Evolutionary conservation across 1,284 basidiomycete species (phyloP).

Genomic region (Trichosporon inkin): DNA sequence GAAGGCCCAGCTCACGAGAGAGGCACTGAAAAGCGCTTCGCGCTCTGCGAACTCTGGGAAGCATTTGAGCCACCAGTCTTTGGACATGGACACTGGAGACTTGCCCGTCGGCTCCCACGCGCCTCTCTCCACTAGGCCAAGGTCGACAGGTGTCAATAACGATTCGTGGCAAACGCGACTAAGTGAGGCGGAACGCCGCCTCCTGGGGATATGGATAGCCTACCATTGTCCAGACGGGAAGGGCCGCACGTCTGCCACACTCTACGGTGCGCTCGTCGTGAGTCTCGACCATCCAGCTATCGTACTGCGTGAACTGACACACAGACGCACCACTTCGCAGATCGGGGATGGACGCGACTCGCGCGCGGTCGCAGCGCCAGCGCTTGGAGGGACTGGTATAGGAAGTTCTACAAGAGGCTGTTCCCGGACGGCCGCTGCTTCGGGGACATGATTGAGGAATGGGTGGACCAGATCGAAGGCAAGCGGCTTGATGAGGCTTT

Average conservation of each 20-base stretch:
- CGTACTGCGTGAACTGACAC: not conserved
- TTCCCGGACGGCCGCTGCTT: conserved; percentile 6
- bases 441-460: conserved; percentile 5
- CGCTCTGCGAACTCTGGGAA: too few species aligned
- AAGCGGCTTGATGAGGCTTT: not conserved
- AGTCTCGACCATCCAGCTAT: not conserved
- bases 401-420: not conserved
- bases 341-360: not conserved
- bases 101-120: not conserved
- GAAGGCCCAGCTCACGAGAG: not conserved
- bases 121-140: not conserved
- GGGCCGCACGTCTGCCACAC: not conserved
- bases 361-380: not conserved
- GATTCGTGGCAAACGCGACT: not conserved
- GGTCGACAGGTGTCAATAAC: not conserved
- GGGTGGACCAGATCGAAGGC: not conserved
- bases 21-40: not conserved
- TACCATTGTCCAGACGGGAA: conserved; percentile 10
- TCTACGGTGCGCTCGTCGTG: not conserved
- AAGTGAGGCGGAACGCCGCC: not conserved
- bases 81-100: too few species aligned
- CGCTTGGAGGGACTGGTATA: conserved; percentile 10
- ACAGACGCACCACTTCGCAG: not conserved
- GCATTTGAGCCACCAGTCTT: too few species aligned
- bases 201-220: not conserved